Conservation (phyloP, 1,139 yeast genomes). For the Barnettozyma hawaiiensis region DNA sequence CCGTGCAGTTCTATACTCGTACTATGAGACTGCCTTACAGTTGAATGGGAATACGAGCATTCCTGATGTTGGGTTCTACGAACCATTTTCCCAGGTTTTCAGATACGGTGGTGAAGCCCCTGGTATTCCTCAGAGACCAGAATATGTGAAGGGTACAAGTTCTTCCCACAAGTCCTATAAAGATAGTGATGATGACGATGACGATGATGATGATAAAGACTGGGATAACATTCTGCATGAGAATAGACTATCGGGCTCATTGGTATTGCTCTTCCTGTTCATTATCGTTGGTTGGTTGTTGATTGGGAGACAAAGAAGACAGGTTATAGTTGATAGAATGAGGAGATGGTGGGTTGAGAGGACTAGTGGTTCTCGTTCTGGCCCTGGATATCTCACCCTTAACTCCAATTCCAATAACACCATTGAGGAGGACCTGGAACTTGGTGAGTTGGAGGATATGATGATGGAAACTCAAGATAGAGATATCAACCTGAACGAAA, state of each 20-base stretch:
- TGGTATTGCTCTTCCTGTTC: conserved; percentile 41
- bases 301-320: conserved; percentile 39
- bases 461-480: conserved; percentile 3
- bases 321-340: conserved; percentile 17
- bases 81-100: conserved; percentile 45
- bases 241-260: conserved; percentile 52
- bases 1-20: conserved; percentile 60
- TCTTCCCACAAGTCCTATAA: conserved; percentile 24
- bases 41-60: conserved; percentile 4
- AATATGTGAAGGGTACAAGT: conserved; percentile 24
- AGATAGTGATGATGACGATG: conserved; percentile 10
- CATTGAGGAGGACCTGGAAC: conserved; percentile 6
- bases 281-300: conserved; percentile 42
- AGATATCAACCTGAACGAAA: conserved; percentile 1
- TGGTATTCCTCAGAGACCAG: conserved; percentile 43
- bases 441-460: conserved; percentile 8
- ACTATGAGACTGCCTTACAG: conserved; percentile 29
- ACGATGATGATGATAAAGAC: conserved; percentile 27
- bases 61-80: conserved; percentile 40
- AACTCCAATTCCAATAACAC: not conserved
- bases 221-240: conserved; percentile 36
- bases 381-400: conserved; percentile 5
- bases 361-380: too few species aligned
- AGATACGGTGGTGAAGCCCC: conserved; percentile 49
- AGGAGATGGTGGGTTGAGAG: conserved; percentile 12